Percentiles rank a stretch among this genome's conserved stretches.
Evolutionary conservation across 2,329 filamentous ascomycete genomes (phyloP).

Genomic region (Fonsecaea pedrosoi): DNA sequence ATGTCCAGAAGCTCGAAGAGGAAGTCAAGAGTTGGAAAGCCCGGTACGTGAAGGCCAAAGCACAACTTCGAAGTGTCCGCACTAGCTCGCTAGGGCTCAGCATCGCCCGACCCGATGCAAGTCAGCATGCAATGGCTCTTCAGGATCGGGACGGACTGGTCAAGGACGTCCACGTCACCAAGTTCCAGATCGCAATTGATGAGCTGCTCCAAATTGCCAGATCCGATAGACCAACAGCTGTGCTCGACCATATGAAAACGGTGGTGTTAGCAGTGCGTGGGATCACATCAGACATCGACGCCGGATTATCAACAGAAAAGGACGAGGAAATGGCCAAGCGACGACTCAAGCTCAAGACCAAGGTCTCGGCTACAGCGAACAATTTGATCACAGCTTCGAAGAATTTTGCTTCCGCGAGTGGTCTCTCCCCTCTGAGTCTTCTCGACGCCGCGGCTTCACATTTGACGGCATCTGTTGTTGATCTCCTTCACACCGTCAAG

Average conservation of each 20-base stretch:
- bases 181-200: conserved; percentile 93
- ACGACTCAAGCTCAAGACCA: conserved; percentile 74
- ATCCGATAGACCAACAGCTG: conserved; percentile 72
- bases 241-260: conserved; percentile 84
- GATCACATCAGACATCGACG: conserved; percentile 79
- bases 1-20: conserved; percentile 76
- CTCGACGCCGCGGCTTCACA: conserved; percentile 93
- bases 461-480: conserved; percentile 82
- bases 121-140: conserved; percentile 68
- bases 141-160: conserved; percentile 76
- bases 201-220: conserved; percentile 82
- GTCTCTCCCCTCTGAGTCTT: conserved; percentile 89
- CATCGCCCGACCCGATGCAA: conserved; percentile 50
- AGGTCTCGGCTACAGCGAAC: conserved; percentile 91
- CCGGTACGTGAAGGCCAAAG: conserved; percentile 85
- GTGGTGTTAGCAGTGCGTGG: conserved; percentile 82
- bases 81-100: conserved; percentile 78
- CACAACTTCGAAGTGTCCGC: conserved; percentile 81
- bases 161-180: conserved; percentile 90
- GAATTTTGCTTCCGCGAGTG: conserved; percentile 82
- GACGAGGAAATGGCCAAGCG: conserved; percentile 63
- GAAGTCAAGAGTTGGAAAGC: conserved; percentile 90
- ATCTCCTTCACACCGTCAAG: conserved; percentile 82
- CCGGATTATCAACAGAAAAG: conserved; percentile 61
- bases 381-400: conserved; percentile 93